A percentile compares a stretch with the other conserved stretches of the same genome.
Evolutionary conservation across 2,329 filamentous ascomycete species (phyloP).

Genomic region (Hirsutella minnesotensis): DNA sequence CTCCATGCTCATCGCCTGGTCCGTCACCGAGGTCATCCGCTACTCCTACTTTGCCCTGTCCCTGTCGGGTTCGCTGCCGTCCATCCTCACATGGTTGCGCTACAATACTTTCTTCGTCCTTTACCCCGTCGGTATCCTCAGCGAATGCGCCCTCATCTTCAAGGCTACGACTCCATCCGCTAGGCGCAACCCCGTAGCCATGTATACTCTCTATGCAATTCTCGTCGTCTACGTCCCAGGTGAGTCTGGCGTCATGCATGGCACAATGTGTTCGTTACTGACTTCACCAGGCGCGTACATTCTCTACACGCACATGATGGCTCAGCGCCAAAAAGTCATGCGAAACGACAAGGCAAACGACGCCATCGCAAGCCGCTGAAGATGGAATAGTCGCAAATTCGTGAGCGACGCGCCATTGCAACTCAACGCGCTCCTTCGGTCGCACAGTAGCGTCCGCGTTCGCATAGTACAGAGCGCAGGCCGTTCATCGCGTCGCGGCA

Average conservation of each 20-base stretch:
- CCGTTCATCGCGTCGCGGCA: too few relatives aligned
- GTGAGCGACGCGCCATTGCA: too few relatives aligned
- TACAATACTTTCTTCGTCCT: conserved; percentile 91
- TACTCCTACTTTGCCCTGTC: conserved; percentile 84
- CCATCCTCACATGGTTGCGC: conserved; percentile 63
- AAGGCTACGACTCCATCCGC: conserved; percentile 50
- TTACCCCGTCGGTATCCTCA: conserved; percentile 83
- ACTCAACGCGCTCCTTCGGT: too few relatives aligned
- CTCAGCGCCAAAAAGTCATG: conserved; percentile 72
- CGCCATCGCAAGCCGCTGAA: conserved; percentile 28
- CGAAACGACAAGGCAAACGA: conserved; percentile 42
- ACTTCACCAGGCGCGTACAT: conserved; percentile 53
- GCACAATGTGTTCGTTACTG: conserved; percentile 1
- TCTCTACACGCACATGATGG: conserved; percentile 90
- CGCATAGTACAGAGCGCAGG: too few relatives aligned
- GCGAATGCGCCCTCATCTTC: conserved; percentile 75
- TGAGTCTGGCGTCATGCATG: conserved; percentile 26
- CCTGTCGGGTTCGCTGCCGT: conserved; percentile 50
- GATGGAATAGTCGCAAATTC: background rate
- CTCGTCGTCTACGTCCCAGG: conserved; percentile 71
- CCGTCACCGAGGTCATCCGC: conserved; percentile 79
- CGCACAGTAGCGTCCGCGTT: too few relatives aligned
- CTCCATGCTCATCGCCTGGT: conserved; percentile 79
- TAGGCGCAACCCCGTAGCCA: conserved; percentile 33
- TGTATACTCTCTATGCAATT: conserved; percentile 50